Percentiles rank a stretch among this genome's conserved stretches.
Conservation (phyloP, 768 basidiomycete genomes). For the Hemileccinum impolitum region DNA sequence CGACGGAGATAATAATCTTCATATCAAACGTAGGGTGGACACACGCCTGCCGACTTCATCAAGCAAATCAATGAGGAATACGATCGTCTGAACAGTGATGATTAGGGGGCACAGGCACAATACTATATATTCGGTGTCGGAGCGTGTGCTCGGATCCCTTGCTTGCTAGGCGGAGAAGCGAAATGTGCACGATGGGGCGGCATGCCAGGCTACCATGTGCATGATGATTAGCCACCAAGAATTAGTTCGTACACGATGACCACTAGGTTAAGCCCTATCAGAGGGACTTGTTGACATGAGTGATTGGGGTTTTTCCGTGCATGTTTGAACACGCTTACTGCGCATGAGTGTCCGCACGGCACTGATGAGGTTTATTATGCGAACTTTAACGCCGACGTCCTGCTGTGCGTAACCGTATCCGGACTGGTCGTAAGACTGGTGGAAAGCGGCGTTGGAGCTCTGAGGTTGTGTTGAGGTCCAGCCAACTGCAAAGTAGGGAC, state of each 20-base stretch:
- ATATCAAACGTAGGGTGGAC: constrained; percentile 57
- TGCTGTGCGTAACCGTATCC: constrained; percentile 51
- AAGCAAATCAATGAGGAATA: constrained; percentile 75
- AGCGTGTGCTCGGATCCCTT: constrained; percentile 5
- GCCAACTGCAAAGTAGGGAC: constrained; percentile 57
- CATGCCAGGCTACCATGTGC: constrained; percentile 13
- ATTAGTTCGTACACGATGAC: constrained; percentile 85
- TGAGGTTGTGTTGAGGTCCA: constrained; percentile 75
- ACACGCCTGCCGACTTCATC: constrained; percentile 70
- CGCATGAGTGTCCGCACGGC: constrained; percentile 97
- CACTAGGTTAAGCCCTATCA: constrained; percentile 83
- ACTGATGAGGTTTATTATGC: constrained; percentile 87
- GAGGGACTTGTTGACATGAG: constrained; percentile 63
- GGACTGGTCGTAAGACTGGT: constrained; percentile 66
- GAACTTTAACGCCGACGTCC: constrained; percentile 75
- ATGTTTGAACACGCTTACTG: constrained; percentile 58
- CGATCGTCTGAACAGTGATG: constrained; percentile 50
- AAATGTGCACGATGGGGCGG: constrained; percentile 15
- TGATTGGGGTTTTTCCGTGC: constrained; percentile 9
- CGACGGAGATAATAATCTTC: constrained; percentile 26
- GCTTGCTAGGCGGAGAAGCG: constrained; percentile 10
- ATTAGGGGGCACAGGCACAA: constrained; percentile 18
- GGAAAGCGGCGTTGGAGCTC: constrained; percentile 52
- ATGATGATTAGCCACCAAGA: constrained; percentile 48
- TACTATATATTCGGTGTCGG: constrained; percentile 5